Evolutionary conservation across 2,329 filamentous ascomycete species (phyloP), one percentile per base, ranked within the genome.

Genomic region (Aspergillus ochraceoroseus): DNA sequence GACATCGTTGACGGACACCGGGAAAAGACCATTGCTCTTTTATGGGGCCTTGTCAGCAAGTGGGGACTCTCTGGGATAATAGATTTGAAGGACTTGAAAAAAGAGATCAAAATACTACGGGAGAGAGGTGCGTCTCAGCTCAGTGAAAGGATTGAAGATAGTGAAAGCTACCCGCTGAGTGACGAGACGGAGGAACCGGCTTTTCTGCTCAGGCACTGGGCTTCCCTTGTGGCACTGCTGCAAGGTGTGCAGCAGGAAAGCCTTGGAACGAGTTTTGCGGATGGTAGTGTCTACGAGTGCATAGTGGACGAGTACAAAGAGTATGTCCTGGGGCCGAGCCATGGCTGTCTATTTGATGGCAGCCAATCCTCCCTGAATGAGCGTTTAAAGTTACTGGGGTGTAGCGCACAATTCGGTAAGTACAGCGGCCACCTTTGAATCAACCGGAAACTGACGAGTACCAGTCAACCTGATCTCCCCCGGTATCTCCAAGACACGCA

Each of bases 1-100:
- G 76, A 82, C 39, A 73, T 83, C 32, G 76, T 83, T 5, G 72
- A 82, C 49, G 79, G 79, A 2, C 77, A 81, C 50, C 72, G 79
- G 6, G 79, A 83, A 52, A 81, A 77, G 58, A 82, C 78, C 0
- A 66, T 83, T 30, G 72, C 70, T 4, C 63, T 82, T 7, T 65
- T 83, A 4, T 82, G 78, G 78, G 66, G 68, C 3, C 63, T 83
- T 14, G 71, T 82, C 25, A 73, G 74, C 27, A 72, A 71, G 57
- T 76, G 73, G 63, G 77, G 77, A 1, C 61, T 82, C 5, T 58
- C 64, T 4, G 64, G 59, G 5, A 64, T 82, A 0, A 65, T 82
- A 2, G 72, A 82, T 49, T 77, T 73, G 70, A 56, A 65, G 4
- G 74, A 75, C 38, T 53, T 82, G 7, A 62, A 62, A 17, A 68